Conservation (phyloP, 2,329 filamentous ascomycete genomes). For the Aspergillus flavus region DNA sequence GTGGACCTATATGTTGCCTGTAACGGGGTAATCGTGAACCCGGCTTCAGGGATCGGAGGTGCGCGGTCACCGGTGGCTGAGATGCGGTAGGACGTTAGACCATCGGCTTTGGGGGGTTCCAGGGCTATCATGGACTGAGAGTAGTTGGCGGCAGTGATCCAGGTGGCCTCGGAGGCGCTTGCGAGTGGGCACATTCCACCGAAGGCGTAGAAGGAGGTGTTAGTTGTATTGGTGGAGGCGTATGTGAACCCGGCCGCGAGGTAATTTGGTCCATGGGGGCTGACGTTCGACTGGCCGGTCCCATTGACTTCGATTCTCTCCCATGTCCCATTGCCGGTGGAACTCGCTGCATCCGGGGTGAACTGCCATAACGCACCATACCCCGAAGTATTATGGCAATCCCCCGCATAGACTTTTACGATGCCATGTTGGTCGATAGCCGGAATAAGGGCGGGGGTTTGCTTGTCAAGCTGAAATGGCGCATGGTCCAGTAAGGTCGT, state of each 20-base stretch:
- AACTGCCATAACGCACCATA: slow-evolving; percentile 70
- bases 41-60: slow-evolving; percentile 77
- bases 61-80: slow-evolving; percentile 57
- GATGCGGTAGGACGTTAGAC: slow-evolving; percentile 43
- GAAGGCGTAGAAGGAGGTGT: slow-evolving; percentile 67
- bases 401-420: slow-evolving; percentile 73
- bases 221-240: slow-evolving; percentile 57
- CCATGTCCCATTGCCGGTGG: slow-evolving; percentile 60
- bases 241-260: slow-evolving; percentile 68
- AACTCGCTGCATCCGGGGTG: slow-evolving; percentile 47
- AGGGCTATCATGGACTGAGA: slow-evolving; percentile 77
- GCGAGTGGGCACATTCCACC: slow-evolving; percentile 81
- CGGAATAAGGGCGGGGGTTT: slow-evolving; percentile 68
- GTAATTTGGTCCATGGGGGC: slow-evolving; percentile 55
- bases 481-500: slow-evolving; percentile 29
- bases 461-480: slow-evolving; percentile 41
- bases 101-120: slow-evolving; percentile 26
- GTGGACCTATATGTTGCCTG: slow-evolving; percentile 69
- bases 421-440: slow-evolving; percentile 68
- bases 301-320: slow-evolving; percentile 42
- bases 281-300: slow-evolving; percentile 35
- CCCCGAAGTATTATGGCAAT: slow-evolving; percentile 61
- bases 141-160: slow-evolving; percentile 73
- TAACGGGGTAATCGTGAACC: slow-evolving; percentile 79
- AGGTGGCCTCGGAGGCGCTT: slow-evolving; percentile 51